Evolutionary conservation across 2,329 filamentous ascomycete genomes (phyloP).

Genomic region (Aspergillus alliaceus): DNA sequence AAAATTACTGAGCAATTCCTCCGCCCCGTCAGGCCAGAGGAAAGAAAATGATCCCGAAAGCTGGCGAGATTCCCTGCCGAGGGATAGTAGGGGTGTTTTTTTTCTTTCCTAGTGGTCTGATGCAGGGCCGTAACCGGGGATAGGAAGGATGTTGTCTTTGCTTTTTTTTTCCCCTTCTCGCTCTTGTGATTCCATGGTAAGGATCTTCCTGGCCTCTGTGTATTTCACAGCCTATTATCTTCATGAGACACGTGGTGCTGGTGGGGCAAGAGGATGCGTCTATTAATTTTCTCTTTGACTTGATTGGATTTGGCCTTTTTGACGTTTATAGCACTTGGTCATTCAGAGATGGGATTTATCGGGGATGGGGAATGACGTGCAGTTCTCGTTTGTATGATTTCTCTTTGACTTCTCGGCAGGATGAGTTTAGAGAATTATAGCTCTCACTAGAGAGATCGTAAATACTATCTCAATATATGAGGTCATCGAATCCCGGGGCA

Average conservation of each 20-base stretch:
- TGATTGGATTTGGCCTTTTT: not conserved
- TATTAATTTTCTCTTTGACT: not conserved
- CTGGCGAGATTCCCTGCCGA: slow-evolving; percentile 2
- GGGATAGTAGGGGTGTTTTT: not conserved
- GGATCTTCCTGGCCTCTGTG: not conserved
- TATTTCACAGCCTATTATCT: not conserved
- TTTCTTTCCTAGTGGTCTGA: slow-evolving; percentile 8
- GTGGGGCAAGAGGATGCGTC: slow-evolving; percentile 3
- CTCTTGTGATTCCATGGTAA: not conserved
- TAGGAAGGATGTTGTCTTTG: not conserved
- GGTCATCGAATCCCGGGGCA: not conserved
- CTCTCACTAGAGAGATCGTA: no score
- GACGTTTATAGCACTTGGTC: not conserved
- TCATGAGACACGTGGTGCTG: slow-evolving; percentile 12
- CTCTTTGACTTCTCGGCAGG: not conserved
- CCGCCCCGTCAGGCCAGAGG: slow-evolving; percentile 2
- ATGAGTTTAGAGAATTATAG: not conserved
- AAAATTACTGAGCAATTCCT: no score
- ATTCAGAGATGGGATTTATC: not conserved
- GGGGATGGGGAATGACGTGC: not conserved
- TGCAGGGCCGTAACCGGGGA: not conserved
- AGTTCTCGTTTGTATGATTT: not conserved
- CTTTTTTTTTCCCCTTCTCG: not conserved
- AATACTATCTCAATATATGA: no score
- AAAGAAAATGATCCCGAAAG: slow-evolving; percentile 5